Percentiles rank a stretch among this genome's conserved stretches.
Conservation (phyloP, 1,284 basidiomycete species). For the Apiotrichum veenhuisii region DNA sequence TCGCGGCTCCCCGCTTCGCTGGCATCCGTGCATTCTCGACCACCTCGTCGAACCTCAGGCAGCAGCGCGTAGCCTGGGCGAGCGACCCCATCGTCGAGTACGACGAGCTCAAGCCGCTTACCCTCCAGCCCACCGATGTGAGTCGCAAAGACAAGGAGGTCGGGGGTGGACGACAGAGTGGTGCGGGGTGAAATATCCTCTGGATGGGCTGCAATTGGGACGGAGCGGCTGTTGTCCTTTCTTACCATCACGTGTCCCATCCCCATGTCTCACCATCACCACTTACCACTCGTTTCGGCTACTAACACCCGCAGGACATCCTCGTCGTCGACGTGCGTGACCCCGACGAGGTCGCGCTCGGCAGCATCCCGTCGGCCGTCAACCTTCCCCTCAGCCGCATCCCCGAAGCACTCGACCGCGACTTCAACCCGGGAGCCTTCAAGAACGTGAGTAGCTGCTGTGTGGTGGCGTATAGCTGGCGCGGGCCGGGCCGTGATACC, state of each 20-base stretch:
- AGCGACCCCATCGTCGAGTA: conserved; percentile 63
- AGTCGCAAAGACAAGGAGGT: conserved; percentile 41
- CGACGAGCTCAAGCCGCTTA: conserved; percentile 77
- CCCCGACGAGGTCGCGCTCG: conserved; percentile 85
- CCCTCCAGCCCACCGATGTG: conserved; percentile 73
- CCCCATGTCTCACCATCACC: background rate
- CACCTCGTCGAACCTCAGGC: background rate
- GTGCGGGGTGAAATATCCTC: too few species aligned
- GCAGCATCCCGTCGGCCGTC: conserved; percentile 91
- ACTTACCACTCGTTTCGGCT: too few species aligned
- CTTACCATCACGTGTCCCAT: background rate
- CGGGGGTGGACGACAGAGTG: too few species aligned
- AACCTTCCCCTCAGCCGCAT: conserved; percentile 85
- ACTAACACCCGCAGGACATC: conserved; percentile 57
- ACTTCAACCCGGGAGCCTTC: conserved; percentile 60
- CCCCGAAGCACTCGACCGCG: conserved; percentile 60
- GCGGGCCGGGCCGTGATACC: too few species aligned
- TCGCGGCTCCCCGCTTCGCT: background rate
- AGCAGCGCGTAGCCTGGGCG: conserved; percentile 31
- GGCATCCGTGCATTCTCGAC: background rate
- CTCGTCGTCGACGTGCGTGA: conserved; percentile 91
- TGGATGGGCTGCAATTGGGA: too few species aligned
- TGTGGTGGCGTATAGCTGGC: too few species aligned
- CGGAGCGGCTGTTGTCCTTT: background rate
- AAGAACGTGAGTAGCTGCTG: conserved; percentile 47